Conservation (phyloP, 495 filamentous ascomycete species). For the Podospora pseudopauciseta region DNA sequence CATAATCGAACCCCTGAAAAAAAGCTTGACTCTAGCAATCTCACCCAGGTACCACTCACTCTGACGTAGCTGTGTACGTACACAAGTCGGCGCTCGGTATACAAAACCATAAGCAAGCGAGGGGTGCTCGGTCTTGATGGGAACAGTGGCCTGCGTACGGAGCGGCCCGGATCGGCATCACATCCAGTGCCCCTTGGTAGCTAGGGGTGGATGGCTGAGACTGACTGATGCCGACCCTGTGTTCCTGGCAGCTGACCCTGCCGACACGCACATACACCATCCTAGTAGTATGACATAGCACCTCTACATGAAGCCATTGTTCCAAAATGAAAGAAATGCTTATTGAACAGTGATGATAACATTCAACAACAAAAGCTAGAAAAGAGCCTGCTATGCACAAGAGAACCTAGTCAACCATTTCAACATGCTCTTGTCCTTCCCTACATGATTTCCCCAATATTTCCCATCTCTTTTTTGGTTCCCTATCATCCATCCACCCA, state of each 20-base stretch:
- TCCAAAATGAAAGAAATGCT: no score
- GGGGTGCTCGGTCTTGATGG: not conserved
- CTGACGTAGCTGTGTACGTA: not conserved
- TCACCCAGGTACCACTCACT: not conserved
- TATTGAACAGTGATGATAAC: not conserved
- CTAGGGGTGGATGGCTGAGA: not conserved
- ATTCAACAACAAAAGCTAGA: not conserved
- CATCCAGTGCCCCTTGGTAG: no score
- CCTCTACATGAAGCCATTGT: no score
- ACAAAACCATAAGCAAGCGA: not conserved
- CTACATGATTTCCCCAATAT: not conserved
- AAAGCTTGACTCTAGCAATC: not conserved
- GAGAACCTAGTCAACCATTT: not conserved
- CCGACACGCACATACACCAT: not conserved
- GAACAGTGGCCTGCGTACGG: not conserved
- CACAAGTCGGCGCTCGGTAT: not conserved
- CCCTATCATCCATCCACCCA: not conserved
- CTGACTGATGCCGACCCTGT: not conserved
- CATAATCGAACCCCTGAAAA: not conserved
- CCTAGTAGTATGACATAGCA: no score
- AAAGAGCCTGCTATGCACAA: not conserved
- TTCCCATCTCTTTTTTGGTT: not conserved
- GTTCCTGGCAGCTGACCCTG: not conserved
- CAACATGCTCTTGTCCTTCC: not conserved
- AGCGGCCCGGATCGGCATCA: not conserved